Base-by-base conservation (phyloP, 306 rosid species). In the Dryas alaskensis region DNA sequence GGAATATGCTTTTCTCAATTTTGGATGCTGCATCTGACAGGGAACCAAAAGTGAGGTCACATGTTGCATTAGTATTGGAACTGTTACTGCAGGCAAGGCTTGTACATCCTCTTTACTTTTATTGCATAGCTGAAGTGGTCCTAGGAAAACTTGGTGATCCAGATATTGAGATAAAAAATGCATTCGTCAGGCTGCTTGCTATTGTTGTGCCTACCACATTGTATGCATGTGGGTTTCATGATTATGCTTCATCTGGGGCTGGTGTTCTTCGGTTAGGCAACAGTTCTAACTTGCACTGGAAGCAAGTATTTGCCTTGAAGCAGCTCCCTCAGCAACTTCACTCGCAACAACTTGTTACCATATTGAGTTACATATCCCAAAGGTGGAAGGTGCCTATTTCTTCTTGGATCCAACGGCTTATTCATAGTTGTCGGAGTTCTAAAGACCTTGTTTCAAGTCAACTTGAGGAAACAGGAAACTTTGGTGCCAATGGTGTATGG, bases 311-410 rank as follows among this genome's bases (percentile, higher is more conserved):
- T 87, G 52, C 97, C 65, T 77, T 93, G 88, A 93, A 89, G 87
- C 97, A 90, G 83, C 84, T 93, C 80, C 90, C 85, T n/a, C 83
- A 78, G 81, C 93, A 85, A 73, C 85, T 93, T 76, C 90, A 93
- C 72, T 86, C 95, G 0, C 96, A 90, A 80, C 98, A 93, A 70
- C 96, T 93, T 59, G 93, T 89, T 77, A 89, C 97, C 61, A 86
- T 93, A 73, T 84, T 93, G 87, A 93, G 97, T 81, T 93, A 84
- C 89, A 86, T 93, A 76, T 90, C 97, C 73, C 96, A 89, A 83
- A 89, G 97, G 81, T 93, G 97, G 98, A 90, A 93, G 86, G 97
- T 79, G 50, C 97, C 97, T 70, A 90, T 93, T 85, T 87, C 96
- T 72, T 93, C 89, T 78, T 93, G 98, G 98, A 91, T 91, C 72